Evolutionary conservation across 495 filamentous ascomycete species (phyloP), one percentile per base, ranked within the genome.

Genomic region (Xylaria scruposa): DNA sequence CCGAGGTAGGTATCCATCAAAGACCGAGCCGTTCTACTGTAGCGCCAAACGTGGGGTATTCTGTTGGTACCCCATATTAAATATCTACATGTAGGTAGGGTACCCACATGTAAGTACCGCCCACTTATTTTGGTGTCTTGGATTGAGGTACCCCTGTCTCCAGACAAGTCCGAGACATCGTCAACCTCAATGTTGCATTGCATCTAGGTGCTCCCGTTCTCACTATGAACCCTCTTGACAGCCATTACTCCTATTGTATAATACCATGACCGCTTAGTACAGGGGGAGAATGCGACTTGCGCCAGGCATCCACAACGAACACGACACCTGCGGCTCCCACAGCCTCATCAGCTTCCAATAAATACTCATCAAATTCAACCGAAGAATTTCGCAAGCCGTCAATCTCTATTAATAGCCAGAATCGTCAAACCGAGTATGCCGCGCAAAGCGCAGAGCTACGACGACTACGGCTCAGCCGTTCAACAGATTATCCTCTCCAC

Each of bases 401-500:
- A 17, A n/a, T 70, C 9, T 21, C 21, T 3, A 13, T 64, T 33
- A 8, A 33, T 33, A 44, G 36, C 9, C n/a, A 38, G 38, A 49
- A 21, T 44, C 29, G 13, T 46, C 47, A 9, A 44, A 21, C 49
- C 46, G 46, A 82, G 61, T 26, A 86, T 86, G 84, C 79, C 82
- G 67, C 82, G 85, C 73, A 84, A 83, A 77, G 75, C 76, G 8
- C 84, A 84, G 67, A 85, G 82, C 46, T 87, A 85, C 76, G 86
- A 88, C 51, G 85, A 88, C 72, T 88, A 88, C 72, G 83, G 83
- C 78, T 81, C 81, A 42, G 85, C 86, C 63, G 86, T 88, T 64
- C 82, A 84, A 40, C 82, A 98, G 93, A 94, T 98, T 75, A 92
- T 97, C 69, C 91, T 97, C 75, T 93, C 94, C 17, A 90, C 95